A percentile compares a stretch with the other conserved stretches of the same genome.
These are phyloP conservation scores for Acacia concinna DNA, from an alignment of 331 rosid genomes.

Conservation along the genomic window DNA sequence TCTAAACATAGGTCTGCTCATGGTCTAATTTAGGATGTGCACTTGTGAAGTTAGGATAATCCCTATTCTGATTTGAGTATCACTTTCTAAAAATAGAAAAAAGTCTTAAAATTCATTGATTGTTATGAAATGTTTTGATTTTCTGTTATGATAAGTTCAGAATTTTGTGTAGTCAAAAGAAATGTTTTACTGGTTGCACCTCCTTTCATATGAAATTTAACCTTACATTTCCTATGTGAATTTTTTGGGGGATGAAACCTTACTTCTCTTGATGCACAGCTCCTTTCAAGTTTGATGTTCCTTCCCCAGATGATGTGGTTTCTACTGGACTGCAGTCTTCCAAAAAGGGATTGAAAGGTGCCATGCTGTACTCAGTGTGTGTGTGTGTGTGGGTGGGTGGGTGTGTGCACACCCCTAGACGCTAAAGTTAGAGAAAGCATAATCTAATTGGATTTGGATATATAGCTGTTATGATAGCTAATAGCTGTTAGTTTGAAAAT, in stretches of 20 bases:
- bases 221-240: constrained; percentile 7
- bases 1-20: constrained; percentile 74
- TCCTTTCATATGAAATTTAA: constrained; percentile 34
- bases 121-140: neutral
- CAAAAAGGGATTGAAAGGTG: constrained; percentile 79
- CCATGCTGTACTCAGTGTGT: constrained; percentile 10
- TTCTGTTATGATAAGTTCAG: neutral
- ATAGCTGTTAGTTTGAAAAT: constrained; percentile 10
- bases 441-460: neutral
- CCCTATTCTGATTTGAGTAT: constrained; percentile 35
- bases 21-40: constrained; percentile 46
- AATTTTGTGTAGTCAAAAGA: constrained; percentile 23
- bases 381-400: neutral
- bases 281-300: constrained; percentile 86
- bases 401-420: neutral
- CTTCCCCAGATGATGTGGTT: constrained; percentile 94
- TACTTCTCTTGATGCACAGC: constrained; percentile 44
- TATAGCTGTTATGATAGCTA: neutral
- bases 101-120: constrained; percentile 1
- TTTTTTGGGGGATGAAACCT: constrained; percentile 27
- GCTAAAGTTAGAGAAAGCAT: constrained; percentile 19
- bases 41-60: constrained; percentile 39
- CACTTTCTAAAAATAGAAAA: constrained; percentile 22
- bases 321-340: constrained; percentile 65
- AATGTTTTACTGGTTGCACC: constrained; percentile 30